These are phyloP conservation scores for Comarum palustre DNA, from an alignment of 306 rosid species.

Conservation along the genomic window DNA sequence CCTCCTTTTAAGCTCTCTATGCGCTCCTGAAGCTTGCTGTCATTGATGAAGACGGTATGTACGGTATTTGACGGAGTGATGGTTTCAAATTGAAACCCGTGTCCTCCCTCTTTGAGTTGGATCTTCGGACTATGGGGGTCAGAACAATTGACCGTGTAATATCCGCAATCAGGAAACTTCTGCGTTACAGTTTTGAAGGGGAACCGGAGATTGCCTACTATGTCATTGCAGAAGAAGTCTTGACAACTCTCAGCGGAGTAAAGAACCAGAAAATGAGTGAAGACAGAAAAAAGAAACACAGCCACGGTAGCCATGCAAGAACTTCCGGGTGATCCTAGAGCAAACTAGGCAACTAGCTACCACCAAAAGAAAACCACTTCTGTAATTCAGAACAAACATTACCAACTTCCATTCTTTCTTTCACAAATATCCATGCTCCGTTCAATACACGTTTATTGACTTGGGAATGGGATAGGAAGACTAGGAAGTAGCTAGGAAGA, in stretches of 20 bases:
- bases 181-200: rapidly evolving
- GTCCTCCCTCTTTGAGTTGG: slow-evolving; percentile 4
- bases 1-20: rapidly evolving
- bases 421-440: neutral
- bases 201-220: rapidly evolving
- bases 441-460: too few species aligned
- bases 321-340: neutral
- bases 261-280: slow-evolving; percentile 11
- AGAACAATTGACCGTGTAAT: neutral
- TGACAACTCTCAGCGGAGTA: slow-evolving; percentile 22
- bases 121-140: rapidly evolving
- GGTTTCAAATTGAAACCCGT: neutral
- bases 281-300: slow-evolving; percentile 2
- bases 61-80: too few species aligned
- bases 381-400: neutral
- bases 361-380: neutral
- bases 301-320: slow-evolving; percentile 16
- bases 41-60: rapidly evolving
- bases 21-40: rapidly evolving
- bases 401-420: neutral
- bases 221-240: rapidly evolving
- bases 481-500: too few species aligned
- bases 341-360: neutral
- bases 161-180: neutral
- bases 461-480: too few species aligned